Conservation (phyloP, 2,329 filamentous ascomycete species). For the Fusarium nematophilum region DNA sequence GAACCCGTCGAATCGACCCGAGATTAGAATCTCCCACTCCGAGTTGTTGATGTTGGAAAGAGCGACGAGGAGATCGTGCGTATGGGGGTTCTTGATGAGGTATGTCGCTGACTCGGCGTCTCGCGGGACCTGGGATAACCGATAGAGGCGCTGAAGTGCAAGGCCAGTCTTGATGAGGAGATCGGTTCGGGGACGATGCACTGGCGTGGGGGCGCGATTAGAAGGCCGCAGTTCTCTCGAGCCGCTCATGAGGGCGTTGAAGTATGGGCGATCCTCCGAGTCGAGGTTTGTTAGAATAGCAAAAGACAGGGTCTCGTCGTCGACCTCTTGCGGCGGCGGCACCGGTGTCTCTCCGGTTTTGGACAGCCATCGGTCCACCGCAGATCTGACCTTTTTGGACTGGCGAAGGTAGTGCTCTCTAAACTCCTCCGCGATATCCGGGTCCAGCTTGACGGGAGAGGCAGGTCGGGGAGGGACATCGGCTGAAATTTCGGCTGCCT, state of each 20-base stretch:
- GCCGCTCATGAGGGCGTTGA: slow-evolving; percentile 80
- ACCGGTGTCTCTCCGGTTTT: slow-evolving; percentile 79
- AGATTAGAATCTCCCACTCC: slow-evolving; percentile 97
- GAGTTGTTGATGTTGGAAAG: slow-evolving; percentile 87
- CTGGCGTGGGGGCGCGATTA: slow-evolving; percentile 75
- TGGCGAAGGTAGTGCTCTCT: slow-evolving; percentile 92
- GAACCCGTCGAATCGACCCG: slow-evolving; percentile 95
- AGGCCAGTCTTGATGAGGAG: slow-evolving; percentile 80
- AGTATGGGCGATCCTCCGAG: slow-evolving; percentile 79
- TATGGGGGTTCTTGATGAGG: slow-evolving; percentile 81
- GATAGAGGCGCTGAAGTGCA: slow-evolving; percentile 87
- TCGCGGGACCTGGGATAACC: slow-evolving; percentile 76
- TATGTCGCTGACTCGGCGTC: slow-evolving; percentile 90
- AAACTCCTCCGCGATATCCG: slow-evolving; percentile 94
- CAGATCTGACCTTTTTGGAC: slow-evolving; percentile 90
- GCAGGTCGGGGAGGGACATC: slow-evolving; percentile 67
- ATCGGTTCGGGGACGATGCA: slow-evolving; percentile 73
- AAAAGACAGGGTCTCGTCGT: slow-evolving; percentile 93
- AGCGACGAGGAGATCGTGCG: slow-evolving; percentile 89
- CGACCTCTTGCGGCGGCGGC: slow-evolving; percentile 86
- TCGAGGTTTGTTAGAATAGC: slow-evolving; percentile 91
- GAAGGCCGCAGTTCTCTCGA: slow-evolving; percentile 66
- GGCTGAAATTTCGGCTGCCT: slow-evolving; percentile 71
- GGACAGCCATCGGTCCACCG: slow-evolving; percentile 90
- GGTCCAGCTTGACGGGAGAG: slow-evolving; percentile 81